These are phyloP conservation scores for Chrysoporthe cubensis DNA, from an alignment of 2,329 filamentous ascomycete species.

Conservation along the genomic window DNA sequence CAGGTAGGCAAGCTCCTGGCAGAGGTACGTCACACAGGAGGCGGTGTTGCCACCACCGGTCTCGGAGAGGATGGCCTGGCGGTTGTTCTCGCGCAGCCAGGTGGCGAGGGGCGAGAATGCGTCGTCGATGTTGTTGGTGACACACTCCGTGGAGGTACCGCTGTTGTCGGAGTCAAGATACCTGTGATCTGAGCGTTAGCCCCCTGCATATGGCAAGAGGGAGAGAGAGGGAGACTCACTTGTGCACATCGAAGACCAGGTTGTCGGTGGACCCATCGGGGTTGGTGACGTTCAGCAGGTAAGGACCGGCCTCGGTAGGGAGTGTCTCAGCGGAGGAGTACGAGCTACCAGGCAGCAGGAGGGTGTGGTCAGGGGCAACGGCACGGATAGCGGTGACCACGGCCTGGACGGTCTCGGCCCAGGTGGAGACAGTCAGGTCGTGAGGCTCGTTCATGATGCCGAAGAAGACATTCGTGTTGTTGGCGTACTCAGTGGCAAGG, in stretches of 20 bases:
- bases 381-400: slow-evolving; percentile 68
- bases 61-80: slow-evolving; percentile 42
- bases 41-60: slow-evolving; percentile 43
- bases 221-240: slow-evolving; percentile 49
- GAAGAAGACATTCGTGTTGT: slow-evolving; percentile 58
- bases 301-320: slow-evolving; percentile 53
- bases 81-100: slow-evolving; percentile 40
- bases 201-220: no score
- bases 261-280: slow-evolving; percentile 59
- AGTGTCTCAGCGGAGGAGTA: slow-evolving; percentile 58
- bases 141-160: slow-evolving; percentile 56
- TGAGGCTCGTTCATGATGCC: slow-evolving; percentile 72
- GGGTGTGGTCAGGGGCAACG: slow-evolving; percentile 62
- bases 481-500: slow-evolving; percentile 59
- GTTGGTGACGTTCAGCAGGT: slow-evolving; percentile 58
- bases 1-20: slow-evolving; percentile 39
- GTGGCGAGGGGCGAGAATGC: slow-evolving; percentile 40
- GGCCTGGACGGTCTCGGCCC: slow-evolving; percentile 63
- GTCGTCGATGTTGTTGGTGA: slow-evolving; percentile 48
- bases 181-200: background rate
- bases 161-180: slow-evolving; percentile 62
- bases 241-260: slow-evolving; percentile 62
- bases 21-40: slow-evolving; percentile 39
- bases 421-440: slow-evolving; percentile 53
- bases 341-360: slow-evolving; percentile 65